phyloP scores from a whole-genome alignment of 1,139 yeast species.

The Arxiozyma telluris region DNA sequence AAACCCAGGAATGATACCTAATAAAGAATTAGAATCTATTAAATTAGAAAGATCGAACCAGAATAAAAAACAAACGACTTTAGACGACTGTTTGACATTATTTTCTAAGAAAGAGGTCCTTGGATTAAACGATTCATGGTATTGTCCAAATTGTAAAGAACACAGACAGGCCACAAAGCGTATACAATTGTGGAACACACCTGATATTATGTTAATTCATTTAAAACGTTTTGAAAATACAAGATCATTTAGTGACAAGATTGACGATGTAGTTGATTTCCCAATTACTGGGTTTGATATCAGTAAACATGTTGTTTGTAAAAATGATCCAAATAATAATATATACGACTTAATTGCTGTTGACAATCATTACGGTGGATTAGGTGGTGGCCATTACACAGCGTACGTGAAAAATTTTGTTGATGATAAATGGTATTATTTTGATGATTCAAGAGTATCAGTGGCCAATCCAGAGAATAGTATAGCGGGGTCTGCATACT shows the following conservation, averaged over 20 bases:
- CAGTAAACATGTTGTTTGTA: conserved; percentile 43
- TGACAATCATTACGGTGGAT: conserved; percentile 91
- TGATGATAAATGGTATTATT: conserved; percentile 80
- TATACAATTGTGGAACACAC: conserved; percentile 84
- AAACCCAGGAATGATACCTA: conserved; percentile 41
- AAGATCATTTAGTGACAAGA: conserved; percentile 80
- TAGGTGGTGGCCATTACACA: conserved; percentile 97
- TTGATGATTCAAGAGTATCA: conserved; percentile 75
- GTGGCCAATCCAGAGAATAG: conserved; percentile 51
- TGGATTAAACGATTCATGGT: conserved; percentile 90
- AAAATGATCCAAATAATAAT: conserved; percentile 32
- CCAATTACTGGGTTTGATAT: conserved; percentile 81
- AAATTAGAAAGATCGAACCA: conserved; percentile 34
- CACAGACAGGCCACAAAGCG: conserved; percentile 88
- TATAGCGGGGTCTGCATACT: conserved; percentile 77
- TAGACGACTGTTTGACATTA: conserved; percentile 64
- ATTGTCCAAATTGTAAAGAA: conserved; percentile 81
- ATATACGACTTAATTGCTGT: conserved; percentile 85
- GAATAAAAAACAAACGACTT: conserved; percentile 45
- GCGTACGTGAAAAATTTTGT: conserved; percentile 75
- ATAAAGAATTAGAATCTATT: conserved; percentile 44
- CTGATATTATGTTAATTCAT: conserved; percentile 84
- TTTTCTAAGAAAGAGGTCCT: conserved; percentile 80
- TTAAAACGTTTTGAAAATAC: conserved; percentile 84
- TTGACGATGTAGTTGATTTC: conserved; percentile 74